Percentiles rank a stretch among this genome's conserved stretches.
phyloP scores from a whole-genome alignment of 768 basidiomycete species.

The Naganishia vaughanmartiniae region DNA sequence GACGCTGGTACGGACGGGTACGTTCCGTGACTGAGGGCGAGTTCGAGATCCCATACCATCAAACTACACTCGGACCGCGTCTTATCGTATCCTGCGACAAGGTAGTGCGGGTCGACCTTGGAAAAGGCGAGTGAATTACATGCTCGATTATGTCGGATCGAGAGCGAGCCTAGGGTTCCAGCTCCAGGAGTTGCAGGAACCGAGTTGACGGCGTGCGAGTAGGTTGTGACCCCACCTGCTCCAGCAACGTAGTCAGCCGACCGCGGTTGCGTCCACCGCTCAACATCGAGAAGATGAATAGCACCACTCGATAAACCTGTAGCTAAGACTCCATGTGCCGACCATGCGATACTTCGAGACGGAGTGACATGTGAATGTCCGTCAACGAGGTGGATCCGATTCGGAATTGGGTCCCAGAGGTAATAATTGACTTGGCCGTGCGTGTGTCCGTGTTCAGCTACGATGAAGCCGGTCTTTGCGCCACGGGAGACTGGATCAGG shows the following conservation, averaged over 20 bases:
- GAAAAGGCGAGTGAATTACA: conserved; percentile 29
- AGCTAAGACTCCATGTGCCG: conserved; percentile 32
- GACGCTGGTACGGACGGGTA: not conserved
- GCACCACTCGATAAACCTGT: conserved; percentile 41
- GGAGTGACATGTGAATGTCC: conserved; percentile 4
- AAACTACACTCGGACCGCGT: conserved; percentile 20
- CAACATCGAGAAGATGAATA: conserved; percentile 9
- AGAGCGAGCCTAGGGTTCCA: conserved; percentile 36
- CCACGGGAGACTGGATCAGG: conserved; percentile 28
- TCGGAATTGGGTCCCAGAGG: conserved; percentile 18
- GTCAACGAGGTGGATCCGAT: conserved; percentile 23
- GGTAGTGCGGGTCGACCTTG: conserved; percentile 19
- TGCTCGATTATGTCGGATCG: conserved; percentile 27
- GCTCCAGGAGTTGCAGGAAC: conserved; percentile 26
- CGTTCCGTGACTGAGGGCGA: conserved; percentile 1
- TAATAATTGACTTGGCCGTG: conserved; percentile 22
- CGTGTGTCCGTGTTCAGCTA: conserved; percentile 18
- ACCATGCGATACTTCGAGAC: conserved; percentile 12
- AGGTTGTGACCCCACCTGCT: not conserved
- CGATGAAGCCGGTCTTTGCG: conserved; percentile 33
- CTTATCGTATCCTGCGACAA: conserved; percentile 32
- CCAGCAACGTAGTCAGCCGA: conserved; percentile 13
- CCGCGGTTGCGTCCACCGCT: conserved; percentile 21
- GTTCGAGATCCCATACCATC: conserved; percentile 30
- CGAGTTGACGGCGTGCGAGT: conserved; percentile 8